Base-by-base conservation (phyloP, 495 filamentous ascomycete genomes). In the Trichoderma virens region DNA sequence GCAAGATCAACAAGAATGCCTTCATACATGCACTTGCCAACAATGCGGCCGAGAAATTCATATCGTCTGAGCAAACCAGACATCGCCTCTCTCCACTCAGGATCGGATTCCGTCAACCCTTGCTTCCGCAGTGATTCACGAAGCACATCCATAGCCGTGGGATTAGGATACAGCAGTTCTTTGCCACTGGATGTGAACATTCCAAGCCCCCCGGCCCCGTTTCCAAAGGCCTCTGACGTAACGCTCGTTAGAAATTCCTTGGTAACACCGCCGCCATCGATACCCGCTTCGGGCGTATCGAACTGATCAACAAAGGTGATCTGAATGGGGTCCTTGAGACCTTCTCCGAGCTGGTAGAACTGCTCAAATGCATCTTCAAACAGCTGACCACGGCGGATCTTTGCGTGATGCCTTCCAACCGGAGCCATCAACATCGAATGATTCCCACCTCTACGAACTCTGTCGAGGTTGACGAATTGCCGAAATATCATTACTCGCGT, bases 1-100 rank as follows among this genome's bases (percentile, higher is more conserved):
- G 84, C 81, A 68, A 98, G 89, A 72, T 99, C 93, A 62, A 98
- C 88, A 13, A 99, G 81, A 60, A 99, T 98, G 2, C 93, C 93
- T 76, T 99, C 94, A 69, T 99, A 99, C 62, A 99, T 81, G 75
- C 94, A 99, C 73, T 99, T 99, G 3, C 94, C 94, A 51, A 99
- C 87, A 31, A 98, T 82, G 7, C 94, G 86, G 13, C 94, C 94
- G 0, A 96, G 78, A 67, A 99, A 99, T 70, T 98, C 93, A 70
- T 93, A 98, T 11, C 88, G 85, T 64, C 82, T 82, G 6, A 94
- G 77, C 8, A 93, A 74, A 38, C 88, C 81, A 13, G 76, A 75
- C 20, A 92, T 79, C 13, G 75, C 71, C 13, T 83, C 80, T 14
- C 77, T 81, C 81, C 84, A 91, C 2, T 83, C 81, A 5, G 60